These are phyloP conservation scores for Knufia petricola DNA, from an alignment of 2,329 filamentous ascomycete genomes.

Conservation along the genomic window DNA sequence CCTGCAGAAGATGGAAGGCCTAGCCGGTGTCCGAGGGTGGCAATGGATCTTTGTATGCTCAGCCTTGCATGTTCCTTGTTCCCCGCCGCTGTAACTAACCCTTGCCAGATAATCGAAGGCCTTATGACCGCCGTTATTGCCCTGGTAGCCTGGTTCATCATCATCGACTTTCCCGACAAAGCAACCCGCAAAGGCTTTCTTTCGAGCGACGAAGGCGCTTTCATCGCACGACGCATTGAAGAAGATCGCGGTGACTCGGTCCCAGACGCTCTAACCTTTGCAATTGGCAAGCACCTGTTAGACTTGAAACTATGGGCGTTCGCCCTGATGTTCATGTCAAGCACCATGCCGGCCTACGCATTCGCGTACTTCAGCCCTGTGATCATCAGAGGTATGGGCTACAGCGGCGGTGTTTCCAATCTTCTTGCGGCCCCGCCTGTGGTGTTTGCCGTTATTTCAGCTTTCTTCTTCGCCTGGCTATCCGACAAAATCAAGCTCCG, in stretches of 20 bases:
- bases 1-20: slow-evolving; percentile 18
- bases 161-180: slow-evolving; percentile 34
- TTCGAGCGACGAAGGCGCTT: slow-evolving; percentile 21
- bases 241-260: slow-evolving; percentile 10
- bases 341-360: slow-evolving; percentile 43
- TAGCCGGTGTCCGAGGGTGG: slow-evolving; percentile 9
- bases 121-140: slow-evolving; percentile 20
- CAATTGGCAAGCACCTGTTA: slow-evolving; percentile 10
- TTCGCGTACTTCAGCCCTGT: slow-evolving; percentile 72
- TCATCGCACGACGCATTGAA: slow-evolving; percentile 1
- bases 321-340: slow-evolving; percentile 11
- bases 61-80: too few species aligned
- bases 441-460: slow-evolving; percentile 50
- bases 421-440: slow-evolving; percentile 65
- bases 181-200: slow-evolving; percentile 24
- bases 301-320: slow-evolving; percentile 16
- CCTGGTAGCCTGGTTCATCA: slow-evolving; percentile 25
- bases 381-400: slow-evolving; percentile 59
- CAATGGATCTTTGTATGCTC: neutral
- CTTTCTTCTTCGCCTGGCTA: slow-evolving; percentile 50
- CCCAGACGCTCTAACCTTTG: too few species aligned
- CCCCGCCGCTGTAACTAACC: too few species aligned
- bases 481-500: slow-evolving; percentile 60
- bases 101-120: slow-evolving; percentile 18
- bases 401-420: slow-evolving; percentile 53